Evolutionary conservation across 1,284 basidiomycete species (phyloP), one percentile per base, ranked within the genome.

Genomic region (Ceratobasidium papillatum): DNA sequence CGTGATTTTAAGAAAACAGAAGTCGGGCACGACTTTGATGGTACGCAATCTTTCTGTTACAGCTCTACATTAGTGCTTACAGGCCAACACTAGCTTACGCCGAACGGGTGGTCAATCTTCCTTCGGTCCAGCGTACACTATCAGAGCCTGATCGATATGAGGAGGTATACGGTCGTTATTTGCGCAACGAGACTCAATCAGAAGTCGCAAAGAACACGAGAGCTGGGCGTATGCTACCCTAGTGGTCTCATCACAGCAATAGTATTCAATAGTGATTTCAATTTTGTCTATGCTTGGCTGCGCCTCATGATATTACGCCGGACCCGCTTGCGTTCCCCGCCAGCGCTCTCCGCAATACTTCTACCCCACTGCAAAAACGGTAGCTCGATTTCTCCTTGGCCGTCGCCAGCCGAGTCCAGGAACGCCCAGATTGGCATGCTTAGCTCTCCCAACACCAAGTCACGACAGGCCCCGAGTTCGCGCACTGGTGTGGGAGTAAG

Each of bases 401-500:
- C 83, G 43, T 83, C 84, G 34, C 78, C 78, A 34, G 79, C 72
- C 54, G 80, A 75, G 86, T 98, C 94, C 62, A 98, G 83, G 89
- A 95, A 90, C 0, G 91, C 95, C 88, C 91, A 93, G 0, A 95
- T 83, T 0, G 96, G 96, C 0, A 98, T 83, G 80, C 97, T 94
- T 77, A 98, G 84, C 78, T 94, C 93, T 3, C 96, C 96, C 80
- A 93, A 94, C 45, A 96, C 88, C 0, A 97, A 80, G 17, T 88
- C 84, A 0, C 85, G 85, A 34, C 81, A 81, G 45, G 76, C 76
- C 4, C 49, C 72, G 5, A 95, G 84, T 0, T 85, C 45, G 0
- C 78, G 58, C 0, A 85, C 81, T 0, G 90, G 87, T 0, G 94
- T 77, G 0, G 95, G 94, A 0, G 94, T 94, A 38, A 96, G 82